These are phyloP conservation scores for Naumovozyma castellii DNA, from an alignment of 805 yeast species.

Conservation along the genomic window DNA sequence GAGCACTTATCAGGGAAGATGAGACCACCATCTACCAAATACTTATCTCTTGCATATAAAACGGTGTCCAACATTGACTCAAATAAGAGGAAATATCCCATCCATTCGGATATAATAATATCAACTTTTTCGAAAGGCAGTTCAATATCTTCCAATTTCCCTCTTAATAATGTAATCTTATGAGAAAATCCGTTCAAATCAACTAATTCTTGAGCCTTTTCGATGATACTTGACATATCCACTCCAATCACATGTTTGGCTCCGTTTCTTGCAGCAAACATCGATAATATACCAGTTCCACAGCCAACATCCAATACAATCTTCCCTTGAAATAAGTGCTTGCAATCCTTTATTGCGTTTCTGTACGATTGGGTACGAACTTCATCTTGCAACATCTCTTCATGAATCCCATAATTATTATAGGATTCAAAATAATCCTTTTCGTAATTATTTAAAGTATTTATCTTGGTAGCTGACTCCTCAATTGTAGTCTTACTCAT, in stretches of 20 bases:
- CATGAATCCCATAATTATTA: slow-evolving; percentile 93
- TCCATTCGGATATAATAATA: slow-evolving; percentile 95
- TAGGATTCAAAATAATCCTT: slow-evolving; percentile 90
- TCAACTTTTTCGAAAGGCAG: slow-evolving; percentile 86
- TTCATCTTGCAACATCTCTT: slow-evolving; percentile 91
- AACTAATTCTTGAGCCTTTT: slow-evolving; percentile 84
- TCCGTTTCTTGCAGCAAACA: slow-evolving; percentile 98
- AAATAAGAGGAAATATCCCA: slow-evolving; percentile 93
- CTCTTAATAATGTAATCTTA: slow-evolving; percentile 79
- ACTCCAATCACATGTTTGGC: slow-evolving; percentile 97
- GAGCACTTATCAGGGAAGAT: slow-evolving; percentile 92
- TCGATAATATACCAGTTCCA: slow-evolving; percentile 94
- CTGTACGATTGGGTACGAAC: slow-evolving; percentile 86
- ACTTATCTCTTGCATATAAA: slow-evolving; percentile 84
- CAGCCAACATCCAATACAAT: slow-evolving; percentile 96
- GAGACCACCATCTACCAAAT: slow-evolving; percentile 68
- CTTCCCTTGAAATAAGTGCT: slow-evolving; percentile 82
- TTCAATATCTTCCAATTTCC: slow-evolving; percentile 86
- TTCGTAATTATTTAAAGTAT: slow-evolving; percentile 53
- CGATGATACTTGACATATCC: slow-evolving; percentile 93
- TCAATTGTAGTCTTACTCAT: slow-evolving; percentile 13
- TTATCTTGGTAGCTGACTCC: slow-evolving; percentile 55
- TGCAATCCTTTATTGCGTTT: slow-evolving; percentile 85
- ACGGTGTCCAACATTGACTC: slow-evolving; percentile 98
- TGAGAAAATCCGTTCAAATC: slow-evolving; percentile 75